phyloP scores from a whole-genome alignment of 2,329 filamentous ascomycete species.

The Fusarium sp. region DNA sequence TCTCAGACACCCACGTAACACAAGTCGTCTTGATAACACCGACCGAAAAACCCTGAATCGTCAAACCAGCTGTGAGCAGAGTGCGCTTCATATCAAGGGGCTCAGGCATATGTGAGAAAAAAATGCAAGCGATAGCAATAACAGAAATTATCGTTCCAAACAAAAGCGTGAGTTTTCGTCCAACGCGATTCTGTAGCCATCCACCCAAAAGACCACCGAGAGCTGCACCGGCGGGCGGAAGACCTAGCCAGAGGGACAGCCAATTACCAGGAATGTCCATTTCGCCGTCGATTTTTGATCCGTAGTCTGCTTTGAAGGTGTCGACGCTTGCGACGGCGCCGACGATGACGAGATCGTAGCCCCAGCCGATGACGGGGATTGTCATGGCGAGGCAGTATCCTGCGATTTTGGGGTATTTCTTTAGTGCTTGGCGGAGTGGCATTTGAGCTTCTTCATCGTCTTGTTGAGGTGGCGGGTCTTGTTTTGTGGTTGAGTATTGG shows the following conservation, averaged over 20 bases:
- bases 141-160: constrained; percentile 40
- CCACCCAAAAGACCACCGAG: constrained; percentile 41
- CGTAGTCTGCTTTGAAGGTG: constrained; percentile 44
- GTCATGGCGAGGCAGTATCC: constrained; percentile 42
- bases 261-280: constrained; percentile 41
- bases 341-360: constrained; percentile 43
- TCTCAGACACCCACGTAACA: constrained; percentile 53
- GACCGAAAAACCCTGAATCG: constrained; percentile 42
- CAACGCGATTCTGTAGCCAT: constrained; percentile 43
- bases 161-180: constrained; percentile 39
- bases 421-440: constrained; percentile 40
- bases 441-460: constrained; percentile 29
- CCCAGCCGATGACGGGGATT: constrained; percentile 45
- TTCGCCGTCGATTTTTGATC: constrained; percentile 35
- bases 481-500: neutral
- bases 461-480: neutral
- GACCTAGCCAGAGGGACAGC: constrained; percentile 43
- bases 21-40: constrained; percentile 40
- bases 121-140: constrained; percentile 39
- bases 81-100: constrained; percentile 23
- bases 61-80: constrained; percentile 41
- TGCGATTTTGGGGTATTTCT: constrained; percentile 41
- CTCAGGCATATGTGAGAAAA: constrained; percentile 39
- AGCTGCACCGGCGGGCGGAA: constrained; percentile 37
- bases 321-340: constrained; percentile 44